Evolutionary conservation across 2,329 filamentous ascomycete species (phyloP).

Genomic region (Alternaria postmessia): DNA sequence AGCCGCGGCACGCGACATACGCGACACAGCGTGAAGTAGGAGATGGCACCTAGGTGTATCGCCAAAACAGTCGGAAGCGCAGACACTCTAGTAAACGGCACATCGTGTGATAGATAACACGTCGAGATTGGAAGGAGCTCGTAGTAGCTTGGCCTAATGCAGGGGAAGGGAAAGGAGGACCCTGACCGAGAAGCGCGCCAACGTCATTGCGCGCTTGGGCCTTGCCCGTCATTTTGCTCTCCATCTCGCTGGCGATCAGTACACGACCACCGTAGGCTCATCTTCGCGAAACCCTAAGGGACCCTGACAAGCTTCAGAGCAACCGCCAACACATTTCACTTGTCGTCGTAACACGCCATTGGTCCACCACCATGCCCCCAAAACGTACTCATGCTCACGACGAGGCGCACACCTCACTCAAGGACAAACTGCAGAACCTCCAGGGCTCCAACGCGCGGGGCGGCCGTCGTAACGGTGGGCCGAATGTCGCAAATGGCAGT

Average conservation of each 20-base stretch:
- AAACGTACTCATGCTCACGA: slow-evolving; percentile 45
- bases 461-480: slow-evolving; percentile 44
- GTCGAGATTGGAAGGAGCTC: neutral
- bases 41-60: neutral
- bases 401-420: slow-evolving; percentile 49
- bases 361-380: slow-evolving; percentile 47
- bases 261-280: slow-evolving; percentile 15
- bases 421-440: slow-evolving; percentile 54
- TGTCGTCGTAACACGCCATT: slow-evolving; percentile 4
- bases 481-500: slow-evolving; percentile 42
- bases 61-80: neutral
- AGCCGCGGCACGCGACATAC: slow-evolving; percentile 17
- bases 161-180: slow-evolving; percentile 17
- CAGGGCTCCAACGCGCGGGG: slow-evolving; percentile 51
- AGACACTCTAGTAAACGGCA: neutral
- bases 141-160: slow-evolving; percentile 8
- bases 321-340: slow-evolving; percentile 3
- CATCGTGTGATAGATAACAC: neutral
- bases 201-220: slow-evolving; percentile 25
- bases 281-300: slow-evolving; percentile 4
- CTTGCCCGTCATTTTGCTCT: slow-evolving; percentile 21
- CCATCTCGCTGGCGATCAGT: slow-evolving; percentile 14
- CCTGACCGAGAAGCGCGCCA: slow-evolving; percentile 18
- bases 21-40: slow-evolving; percentile 6
- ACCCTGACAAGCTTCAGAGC: neutral